Percentiles rank a stretch among this genome's conserved stretches.
Evolutionary conservation across 2,329 filamentous ascomycete species (phyloP).

Genomic region (Alternaria ethzedia): DNA sequence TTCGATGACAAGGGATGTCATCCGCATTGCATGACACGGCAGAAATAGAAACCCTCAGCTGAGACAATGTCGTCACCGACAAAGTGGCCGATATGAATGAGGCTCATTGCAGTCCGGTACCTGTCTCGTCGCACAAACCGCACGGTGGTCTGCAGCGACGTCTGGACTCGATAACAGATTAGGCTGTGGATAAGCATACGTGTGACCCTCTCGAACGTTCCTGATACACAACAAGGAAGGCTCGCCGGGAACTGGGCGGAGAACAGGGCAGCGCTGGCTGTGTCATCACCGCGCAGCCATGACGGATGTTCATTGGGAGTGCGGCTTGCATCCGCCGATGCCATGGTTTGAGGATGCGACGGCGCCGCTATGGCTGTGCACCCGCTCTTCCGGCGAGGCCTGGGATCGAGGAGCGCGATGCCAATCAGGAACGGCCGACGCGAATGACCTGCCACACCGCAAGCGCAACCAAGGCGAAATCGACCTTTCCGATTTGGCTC

Average conservation of each 20-base stretch:
- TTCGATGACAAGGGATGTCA: constrained; percentile 10
- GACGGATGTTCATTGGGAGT: constrained; percentile 33
- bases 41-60: constrained; percentile 13
- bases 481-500: constrained; percentile 11
- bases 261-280: constrained; percentile 21
- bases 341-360: constrained; percentile 30
- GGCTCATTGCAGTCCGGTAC: constrained; percentile 12
- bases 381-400: constrained; percentile 43
- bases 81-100: constrained; percentile 12
- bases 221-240: constrained; percentile 23
- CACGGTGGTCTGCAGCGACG: constrained; percentile 2
- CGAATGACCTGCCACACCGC: constrained; percentile 24
- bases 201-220: constrained; percentile 9
- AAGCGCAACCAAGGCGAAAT: constrained; percentile 20
- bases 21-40: constrained; percentile 26
- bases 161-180: constrained; percentile 8
- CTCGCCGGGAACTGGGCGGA: constrained; percentile 18
- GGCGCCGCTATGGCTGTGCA: constrained; percentile 40
- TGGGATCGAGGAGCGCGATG: constrained; percentile 29
- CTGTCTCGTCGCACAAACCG: constrained; percentile 22
- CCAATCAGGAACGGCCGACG: constrained; percentile 34
- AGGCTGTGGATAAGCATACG: not conserved
- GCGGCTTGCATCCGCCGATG: constrained; percentile 36
- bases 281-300: constrained; percentile 38
- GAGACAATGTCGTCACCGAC: constrained; percentile 25